phyloP scores from a whole-genome alignment of 306 rosid species.

The Aeschynomene evenia region DNA sequence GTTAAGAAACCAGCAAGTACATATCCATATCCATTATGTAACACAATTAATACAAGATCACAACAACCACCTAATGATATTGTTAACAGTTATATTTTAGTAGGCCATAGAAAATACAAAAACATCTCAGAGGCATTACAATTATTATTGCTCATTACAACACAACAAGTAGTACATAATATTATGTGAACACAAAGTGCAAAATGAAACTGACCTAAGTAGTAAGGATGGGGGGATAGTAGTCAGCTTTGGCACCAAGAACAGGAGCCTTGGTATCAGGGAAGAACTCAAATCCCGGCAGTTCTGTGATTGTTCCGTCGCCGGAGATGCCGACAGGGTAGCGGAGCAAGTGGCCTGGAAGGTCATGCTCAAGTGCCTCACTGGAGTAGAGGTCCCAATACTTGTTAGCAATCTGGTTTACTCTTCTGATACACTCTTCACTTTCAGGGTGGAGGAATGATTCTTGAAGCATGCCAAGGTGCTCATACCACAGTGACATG shows the following conservation, averaged over 20 bases:
- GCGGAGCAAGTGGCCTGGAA: slow-evolving; percentile 65
- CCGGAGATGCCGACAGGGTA: slow-evolving; percentile 50
- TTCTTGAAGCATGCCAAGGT: slow-evolving; percentile 56
- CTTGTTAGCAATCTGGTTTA: slow-evolving; percentile 56
- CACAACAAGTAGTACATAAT: neutral
- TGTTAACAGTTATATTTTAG: neutral
- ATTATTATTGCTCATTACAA: slow-evolving; percentile 1
- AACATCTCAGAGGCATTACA: neutral
- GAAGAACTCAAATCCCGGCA: slow-evolving; percentile 56
- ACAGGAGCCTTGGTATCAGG: slow-evolving; percentile 68
- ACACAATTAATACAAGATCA: neutral
- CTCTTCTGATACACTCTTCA: slow-evolving; percentile 44
- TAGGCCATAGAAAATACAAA: neutral
- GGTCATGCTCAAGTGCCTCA: slow-evolving; percentile 50
- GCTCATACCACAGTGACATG: slow-evolving; percentile 64
- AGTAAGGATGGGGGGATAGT: slow-evolving; percentile 68
- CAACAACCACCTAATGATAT: neutral
- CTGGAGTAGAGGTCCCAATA: slow-evolving; percentile 62
- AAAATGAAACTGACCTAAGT: slow-evolving; percentile 41
- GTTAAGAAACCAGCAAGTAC: neutral
- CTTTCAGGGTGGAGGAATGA: slow-evolving; percentile 49
- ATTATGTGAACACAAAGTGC: slow-evolving; percentile 13
- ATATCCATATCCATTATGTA: neutral
- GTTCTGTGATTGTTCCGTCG: slow-evolving; percentile 48
- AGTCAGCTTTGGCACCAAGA: slow-evolving; percentile 57